phyloP scores from a whole-genome alignment of 306 rosid genomes.

The Arachis stenosperma region DNA sequence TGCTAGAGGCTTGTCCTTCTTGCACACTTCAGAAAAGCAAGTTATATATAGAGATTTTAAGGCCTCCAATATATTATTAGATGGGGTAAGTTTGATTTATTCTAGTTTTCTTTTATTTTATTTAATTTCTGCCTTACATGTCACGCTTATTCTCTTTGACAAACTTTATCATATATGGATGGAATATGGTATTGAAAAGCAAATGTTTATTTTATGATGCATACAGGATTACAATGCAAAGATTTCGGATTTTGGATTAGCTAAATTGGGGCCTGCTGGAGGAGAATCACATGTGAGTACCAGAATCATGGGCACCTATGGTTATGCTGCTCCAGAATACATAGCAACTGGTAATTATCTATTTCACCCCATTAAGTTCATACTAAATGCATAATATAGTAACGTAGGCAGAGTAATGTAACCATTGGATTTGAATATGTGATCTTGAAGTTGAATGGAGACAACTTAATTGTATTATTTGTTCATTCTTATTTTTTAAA shows the following conservation, averaged over 20 bases:
- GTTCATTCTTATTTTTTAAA: too few relatives aligned
- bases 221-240: constrained; percentile 74
- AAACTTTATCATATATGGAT: too few relatives aligned
- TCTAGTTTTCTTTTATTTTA: not conserved
- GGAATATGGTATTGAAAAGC: not conserved
- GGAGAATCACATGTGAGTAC: constrained; percentile 86
- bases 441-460: too few relatives aligned
- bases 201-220: not conserved
- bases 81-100: constrained; percentile 60
- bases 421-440: too few relatives aligned
- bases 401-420: too few relatives aligned
- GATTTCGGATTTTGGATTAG: constrained; percentile 89
- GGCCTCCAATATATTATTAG: constrained; percentile 89
- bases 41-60: constrained; percentile 93
- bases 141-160: not conserved
- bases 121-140: not conserved
- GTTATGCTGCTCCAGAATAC: constrained; percentile 93
- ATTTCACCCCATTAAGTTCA: not conserved
- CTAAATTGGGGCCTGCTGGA: constrained; percentile 78
- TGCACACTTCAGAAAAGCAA: constrained; percentile 72
- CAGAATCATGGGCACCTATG: constrained; percentile 78
- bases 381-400: not conserved
- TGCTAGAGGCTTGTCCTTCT: constrained; percentile 83
- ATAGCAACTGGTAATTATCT: constrained; percentile 69
- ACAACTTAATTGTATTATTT: too few relatives aligned